These are phyloP conservation scores for Podosphaera aphanis DNA, from an alignment of 2,329 filamentous ascomycete genomes.

Conservation along the genomic window DNA sequence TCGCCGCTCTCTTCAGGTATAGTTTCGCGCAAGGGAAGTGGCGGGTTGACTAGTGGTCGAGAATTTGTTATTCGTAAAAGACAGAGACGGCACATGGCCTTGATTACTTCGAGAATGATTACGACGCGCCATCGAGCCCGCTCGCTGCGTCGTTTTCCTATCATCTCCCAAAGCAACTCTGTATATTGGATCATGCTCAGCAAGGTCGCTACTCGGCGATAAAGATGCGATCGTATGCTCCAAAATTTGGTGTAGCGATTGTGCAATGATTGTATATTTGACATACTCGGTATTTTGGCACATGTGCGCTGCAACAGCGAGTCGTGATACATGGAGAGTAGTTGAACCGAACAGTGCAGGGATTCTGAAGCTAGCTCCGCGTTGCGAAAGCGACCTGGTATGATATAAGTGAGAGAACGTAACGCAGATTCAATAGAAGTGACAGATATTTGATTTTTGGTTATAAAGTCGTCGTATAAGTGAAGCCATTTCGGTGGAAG, in stretches of 20 bases:
- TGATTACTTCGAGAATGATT: constrained; percentile 62
- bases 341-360: constrained; percentile 66
- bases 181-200: constrained; percentile 87
- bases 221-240: constrained; percentile 40
- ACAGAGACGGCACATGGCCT: constrained; percentile 62
- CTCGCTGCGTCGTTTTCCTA: constrained; percentile 63
- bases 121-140: constrained; percentile 73
- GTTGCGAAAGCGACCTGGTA: constrained; percentile 74
- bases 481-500: constrained; percentile 41
- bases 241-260: constrained; percentile 45
- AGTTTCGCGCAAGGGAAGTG: constrained; percentile 65
- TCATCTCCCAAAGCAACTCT: constrained; percentile 93
- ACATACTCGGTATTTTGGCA: constrained; percentile 29
- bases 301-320: constrained; percentile 49
- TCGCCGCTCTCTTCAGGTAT: constrained; percentile 37
- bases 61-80: constrained; percentile 65
- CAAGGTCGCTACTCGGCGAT: constrained; percentile 57
- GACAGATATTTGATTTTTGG: constrained; percentile 80
- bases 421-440: constrained; percentile 87
- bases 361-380: constrained; percentile 89
- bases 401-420: constrained; percentile 83
- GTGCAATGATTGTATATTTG: constrained; percentile 28
- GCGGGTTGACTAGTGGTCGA: constrained; percentile 59
- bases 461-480: constrained; percentile 74
- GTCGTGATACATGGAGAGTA: constrained; percentile 85